These are phyloP conservation scores for Albophoma yamanashiensis DNA, from an alignment of 2,329 filamentous ascomycete genomes.

Conservation along the genomic window DNA sequence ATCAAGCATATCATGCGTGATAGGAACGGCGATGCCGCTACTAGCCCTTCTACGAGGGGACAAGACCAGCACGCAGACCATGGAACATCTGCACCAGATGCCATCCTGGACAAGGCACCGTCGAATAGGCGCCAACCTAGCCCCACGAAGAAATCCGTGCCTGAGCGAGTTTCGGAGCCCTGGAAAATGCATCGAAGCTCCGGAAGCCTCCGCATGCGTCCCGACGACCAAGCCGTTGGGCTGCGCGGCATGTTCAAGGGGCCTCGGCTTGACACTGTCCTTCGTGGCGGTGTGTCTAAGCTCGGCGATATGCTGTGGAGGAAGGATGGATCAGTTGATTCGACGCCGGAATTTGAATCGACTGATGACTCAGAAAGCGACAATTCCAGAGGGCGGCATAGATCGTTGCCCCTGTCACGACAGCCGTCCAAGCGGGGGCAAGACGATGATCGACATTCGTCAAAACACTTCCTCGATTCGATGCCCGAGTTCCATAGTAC, in stretches of 20 bases:
- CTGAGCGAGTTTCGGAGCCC: slow-evolving; percentile 9
- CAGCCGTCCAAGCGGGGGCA: slow-evolving; percentile 20
- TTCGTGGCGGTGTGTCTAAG: slow-evolving; percentile 48
- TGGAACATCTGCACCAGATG: slow-evolving; percentile 15
- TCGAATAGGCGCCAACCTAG: slow-evolving; percentile 5
- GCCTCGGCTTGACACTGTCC: slow-evolving; percentile 60
- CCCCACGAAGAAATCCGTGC: slow-evolving; percentile 22
- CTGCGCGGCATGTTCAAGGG: slow-evolving; percentile 66
- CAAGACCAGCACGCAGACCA: slow-evolving; percentile 22
- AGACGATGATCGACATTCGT: slow-evolving; percentile 17
- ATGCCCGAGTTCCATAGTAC: slow-evolving; percentile 39
- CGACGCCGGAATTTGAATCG: slow-evolving; percentile 26
- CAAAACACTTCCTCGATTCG: slow-evolving; percentile 37
- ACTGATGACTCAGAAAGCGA: slow-evolving; percentile 41
- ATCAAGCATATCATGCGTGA: slow-evolving; percentile 47
- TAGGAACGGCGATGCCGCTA: slow-evolving; percentile 34
- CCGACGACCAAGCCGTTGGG: slow-evolving; percentile 19
- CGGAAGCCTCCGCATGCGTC: slow-evolving; percentile 34
- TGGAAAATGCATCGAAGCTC: slow-evolving; percentile 30
- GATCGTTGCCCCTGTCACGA: slow-evolving; percentile 23
- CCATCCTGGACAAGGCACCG: slow-evolving; percentile 12
- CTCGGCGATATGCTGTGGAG: slow-evolving; percentile 47
- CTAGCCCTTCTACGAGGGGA: slow-evolving; percentile 16
- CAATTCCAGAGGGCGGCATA: slow-evolving; percentile 25
- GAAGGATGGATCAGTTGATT: slow-evolving; percentile 29